Conservation (phyloP, 352 stramenopile species). For the Phytophthora colocasiae region DNA sequence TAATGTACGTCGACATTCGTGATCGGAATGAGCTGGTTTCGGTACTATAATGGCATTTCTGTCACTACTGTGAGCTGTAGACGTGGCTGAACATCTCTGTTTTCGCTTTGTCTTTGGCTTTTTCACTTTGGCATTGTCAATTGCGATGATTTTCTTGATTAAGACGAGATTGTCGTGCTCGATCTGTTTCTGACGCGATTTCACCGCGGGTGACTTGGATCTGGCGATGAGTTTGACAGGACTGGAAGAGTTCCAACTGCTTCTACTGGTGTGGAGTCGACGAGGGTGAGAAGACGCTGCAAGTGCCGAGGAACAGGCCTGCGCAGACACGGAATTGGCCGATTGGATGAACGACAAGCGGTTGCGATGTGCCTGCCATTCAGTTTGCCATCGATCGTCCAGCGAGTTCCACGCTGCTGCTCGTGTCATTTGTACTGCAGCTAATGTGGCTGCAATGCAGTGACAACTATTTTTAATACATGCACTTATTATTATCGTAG, state of each 20-base stretch:
- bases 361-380: constrained; percentile 49
- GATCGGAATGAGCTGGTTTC: constrained; percentile 19
- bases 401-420: constrained; percentile 50
- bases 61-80: constrained; percentile 2
- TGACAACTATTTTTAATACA: constrained; percentile 15
- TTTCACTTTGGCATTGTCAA: constrained; percentile 38
- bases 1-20: constrained; percentile 27
- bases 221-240: constrained; percentile 29
- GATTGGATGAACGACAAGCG: constrained; percentile 60
- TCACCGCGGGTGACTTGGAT: constrained; percentile 55
- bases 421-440: constrained; percentile 26
- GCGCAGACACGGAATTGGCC: constrained; percentile 27
- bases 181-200: constrained; percentile 60
- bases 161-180: constrained; percentile 64
- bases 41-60: constrained; percentile 38
- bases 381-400: constrained; percentile 50
- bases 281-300: constrained; percentile 29
- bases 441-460: background rate
- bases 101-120: constrained; percentile 25
- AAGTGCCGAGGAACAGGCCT: constrained; percentile 36
- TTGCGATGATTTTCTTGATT: constrained; percentile 64
- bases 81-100: background rate
- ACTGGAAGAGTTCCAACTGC: background rate
- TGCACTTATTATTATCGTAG: no score
- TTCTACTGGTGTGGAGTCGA: constrained; percentile 32